Base-by-base conservation (phyloP, 192 early-diverging fungal species). In the Radiomyces spectabilis region DNA sequence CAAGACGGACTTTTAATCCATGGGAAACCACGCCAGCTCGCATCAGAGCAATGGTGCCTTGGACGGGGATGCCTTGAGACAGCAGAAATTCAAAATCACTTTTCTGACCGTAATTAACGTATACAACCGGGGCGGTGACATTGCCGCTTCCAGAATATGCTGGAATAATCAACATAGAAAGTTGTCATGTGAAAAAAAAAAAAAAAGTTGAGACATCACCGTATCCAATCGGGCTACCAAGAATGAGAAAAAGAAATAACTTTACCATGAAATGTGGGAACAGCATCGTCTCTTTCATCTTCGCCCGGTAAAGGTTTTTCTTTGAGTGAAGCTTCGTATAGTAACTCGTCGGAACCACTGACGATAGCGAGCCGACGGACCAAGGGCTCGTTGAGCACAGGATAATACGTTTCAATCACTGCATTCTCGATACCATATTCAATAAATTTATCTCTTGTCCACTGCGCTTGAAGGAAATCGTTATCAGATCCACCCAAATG, bases 71-170 rank as follows among this genome's bases (percentile, higher is more conserved):
- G 2, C 47, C 27, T 1, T 51, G 52, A 2, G 45, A 40, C 25
- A 47, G 27, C 18, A 86, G 66, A 6, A 51, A 57, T 21, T 35
- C 44, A 56, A 79, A 85, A 58, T 86, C 84, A 30, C 71, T 61
- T n/a, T 43, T 19, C 4, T 61, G 53, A 49, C 82, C 82, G 57
- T 80, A 84, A 59, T 83, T 79, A 29, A 78, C 82, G 57, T 84
- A 84, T 1, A 85, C 71, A 8, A 86, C 51, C 48, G 60, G 65
- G 3, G 68, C 79, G 27, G 80, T 82, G n/a, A 83, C 73, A 51
- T 80, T 76, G 5, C 80, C 82, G 13, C 70, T 61, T 8, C 66
- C 73, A 25, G 81, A 73, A 55, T 76, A 76, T 16, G 74, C 57
- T 59, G 33, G 2, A 59, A 21, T 10, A 46, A 35, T 8, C 5